Conservation (phyloP, 306 rosid genomes). For the Quercus agrifolia region DNA sequence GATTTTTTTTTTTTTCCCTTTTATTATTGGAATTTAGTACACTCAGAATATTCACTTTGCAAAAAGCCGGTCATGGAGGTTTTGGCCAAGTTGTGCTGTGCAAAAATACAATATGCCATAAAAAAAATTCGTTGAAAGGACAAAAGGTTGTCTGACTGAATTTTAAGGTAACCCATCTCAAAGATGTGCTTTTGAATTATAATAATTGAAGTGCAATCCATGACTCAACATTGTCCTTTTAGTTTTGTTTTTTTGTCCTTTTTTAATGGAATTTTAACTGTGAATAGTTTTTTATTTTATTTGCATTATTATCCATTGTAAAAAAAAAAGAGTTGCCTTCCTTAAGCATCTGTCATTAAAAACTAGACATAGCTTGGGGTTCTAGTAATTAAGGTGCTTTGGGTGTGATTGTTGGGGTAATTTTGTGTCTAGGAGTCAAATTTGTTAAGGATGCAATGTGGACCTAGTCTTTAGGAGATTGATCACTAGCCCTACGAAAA, state of each 20-base stretch:
- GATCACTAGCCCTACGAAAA: not conserved
- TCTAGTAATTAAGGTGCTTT: not conserved
- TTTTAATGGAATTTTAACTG: not conserved
- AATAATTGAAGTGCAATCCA: not conserved
- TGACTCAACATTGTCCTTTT: not conserved
- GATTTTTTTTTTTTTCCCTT: no score
- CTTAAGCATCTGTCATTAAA: not conserved
- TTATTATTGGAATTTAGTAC: not conserved
- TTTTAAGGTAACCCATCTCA: conserved; percentile 60
- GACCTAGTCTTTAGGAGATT: not conserved
- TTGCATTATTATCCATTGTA: not conserved
- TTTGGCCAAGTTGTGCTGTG: conserved; percentile 91
- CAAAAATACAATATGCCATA: conserved; percentile 93
- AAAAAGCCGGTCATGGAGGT: conserved; percentile 84
- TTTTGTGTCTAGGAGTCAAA: not conserved
- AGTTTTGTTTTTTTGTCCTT: not conserved
- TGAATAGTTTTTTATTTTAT: no score
- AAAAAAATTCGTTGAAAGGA: conserved; percentile 83
- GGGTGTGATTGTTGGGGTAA: not conserved
- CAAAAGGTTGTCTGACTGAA: conserved; percentile 80
- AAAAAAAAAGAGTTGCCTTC: not conserved
- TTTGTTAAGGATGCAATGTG: not conserved
- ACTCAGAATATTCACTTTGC: conserved; percentile 17
- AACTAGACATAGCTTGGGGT: not conserved
- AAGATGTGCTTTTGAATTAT: not conserved